phyloP scores from a whole-genome alignment of 2,329 filamentous ascomycete genomes.

The Hymenoscyphus linearis region DNA sequence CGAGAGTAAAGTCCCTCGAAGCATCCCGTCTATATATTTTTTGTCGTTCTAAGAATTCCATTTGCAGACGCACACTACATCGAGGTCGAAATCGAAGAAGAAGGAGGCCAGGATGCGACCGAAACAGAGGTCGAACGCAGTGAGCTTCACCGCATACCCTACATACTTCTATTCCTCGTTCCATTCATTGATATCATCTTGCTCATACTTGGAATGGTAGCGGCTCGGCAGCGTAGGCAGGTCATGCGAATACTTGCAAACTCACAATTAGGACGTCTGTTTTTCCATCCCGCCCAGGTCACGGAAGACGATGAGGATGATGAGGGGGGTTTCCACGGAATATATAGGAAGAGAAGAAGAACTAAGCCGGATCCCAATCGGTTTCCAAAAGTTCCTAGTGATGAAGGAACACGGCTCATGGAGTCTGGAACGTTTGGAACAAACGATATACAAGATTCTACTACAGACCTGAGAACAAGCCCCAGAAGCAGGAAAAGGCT shows the following conservation, averaged over 20 bases:
- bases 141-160: slow-evolving; percentile 25
- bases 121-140: slow-evolving; percentile 29
- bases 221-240: slow-evolving; percentile 18
- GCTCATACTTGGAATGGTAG: slow-evolving; percentile 27
- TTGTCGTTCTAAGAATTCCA: not conserved
- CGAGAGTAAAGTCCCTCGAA: not conserved
- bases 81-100: slow-evolving; percentile 30
- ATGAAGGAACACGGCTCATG: slow-evolving; percentile 74
- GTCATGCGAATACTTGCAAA: slow-evolving; percentile 23
- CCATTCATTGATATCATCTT: slow-evolving; percentile 20
- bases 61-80: slow-evolving; percentile 15
- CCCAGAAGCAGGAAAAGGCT: slow-evolving; percentile 47
- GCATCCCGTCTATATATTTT: not conserved
- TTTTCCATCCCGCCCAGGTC: slow-evolving; percentile 17
- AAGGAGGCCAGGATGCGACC: slow-evolving; percentile 31
- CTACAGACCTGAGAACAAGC: slow-evolving; percentile 41
- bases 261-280: slow-evolving; percentile 20
- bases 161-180: not conserved
- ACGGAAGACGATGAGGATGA: slow-evolving; percentile 22
- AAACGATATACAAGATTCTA: slow-evolving; percentile 50
- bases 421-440: slow-evolving; percentile 73
- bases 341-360: slow-evolving; percentile 42
- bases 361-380: slow-evolving; percentile 46
- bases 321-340: slow-evolving; percentile 28
- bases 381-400: slow-evolving; percentile 81